Percentiles rank a stretch among this genome's conserved stretches.
phyloP scores from a whole-genome alignment of 768 basidiomycete genomes.

The Kwoniella europaea region DNA sequence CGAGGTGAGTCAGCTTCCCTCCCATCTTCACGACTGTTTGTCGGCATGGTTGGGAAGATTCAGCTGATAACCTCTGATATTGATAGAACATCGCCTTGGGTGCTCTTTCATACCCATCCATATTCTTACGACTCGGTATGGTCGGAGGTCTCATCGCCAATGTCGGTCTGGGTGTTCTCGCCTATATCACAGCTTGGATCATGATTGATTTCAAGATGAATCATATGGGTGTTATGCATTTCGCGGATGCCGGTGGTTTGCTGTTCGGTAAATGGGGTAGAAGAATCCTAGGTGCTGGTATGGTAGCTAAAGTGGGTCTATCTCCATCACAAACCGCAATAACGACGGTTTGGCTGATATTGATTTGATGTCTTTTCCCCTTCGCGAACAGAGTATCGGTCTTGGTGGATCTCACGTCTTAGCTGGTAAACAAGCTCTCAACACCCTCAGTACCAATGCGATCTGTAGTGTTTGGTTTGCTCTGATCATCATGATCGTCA shows the following conservation, averaged over 20 bases:
- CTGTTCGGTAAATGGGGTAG: conserved; percentile 39
- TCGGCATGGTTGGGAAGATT: no score
- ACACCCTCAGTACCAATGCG: conserved; percentile 30
- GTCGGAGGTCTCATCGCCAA: conserved; percentile 41
- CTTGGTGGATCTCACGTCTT: conserved; percentile 40
- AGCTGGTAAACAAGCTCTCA: conserved; percentile 38
- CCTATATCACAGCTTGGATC: conserved; percentile 41
- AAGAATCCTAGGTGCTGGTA: conserved; percentile 32
- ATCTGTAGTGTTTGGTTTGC: conserved; percentile 38
- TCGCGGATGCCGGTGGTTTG: conserved; percentile 36
- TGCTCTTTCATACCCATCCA: conserved; percentile 40
- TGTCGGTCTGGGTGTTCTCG: conserved; percentile 30
- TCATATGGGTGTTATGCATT: conserved; percentile 41
- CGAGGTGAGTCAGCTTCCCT: conserved; percentile 25
- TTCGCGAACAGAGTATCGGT: conserved; percentile 27
- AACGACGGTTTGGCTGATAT: background rate
- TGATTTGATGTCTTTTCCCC: background rate
- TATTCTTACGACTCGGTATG: conserved; percentile 42
- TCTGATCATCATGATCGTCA: conserved; percentile 32
- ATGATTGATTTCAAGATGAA: conserved; percentile 47
- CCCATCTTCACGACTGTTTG: no score
- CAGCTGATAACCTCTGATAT: background rate
- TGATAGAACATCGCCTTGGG: conserved; percentile 37
- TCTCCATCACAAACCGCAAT: background rate
- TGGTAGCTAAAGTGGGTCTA: conserved; percentile 36